Evolutionary conservation across 179 eudicot genomes (phyloP).

Genomic region (Nepenthes alata): DNA sequence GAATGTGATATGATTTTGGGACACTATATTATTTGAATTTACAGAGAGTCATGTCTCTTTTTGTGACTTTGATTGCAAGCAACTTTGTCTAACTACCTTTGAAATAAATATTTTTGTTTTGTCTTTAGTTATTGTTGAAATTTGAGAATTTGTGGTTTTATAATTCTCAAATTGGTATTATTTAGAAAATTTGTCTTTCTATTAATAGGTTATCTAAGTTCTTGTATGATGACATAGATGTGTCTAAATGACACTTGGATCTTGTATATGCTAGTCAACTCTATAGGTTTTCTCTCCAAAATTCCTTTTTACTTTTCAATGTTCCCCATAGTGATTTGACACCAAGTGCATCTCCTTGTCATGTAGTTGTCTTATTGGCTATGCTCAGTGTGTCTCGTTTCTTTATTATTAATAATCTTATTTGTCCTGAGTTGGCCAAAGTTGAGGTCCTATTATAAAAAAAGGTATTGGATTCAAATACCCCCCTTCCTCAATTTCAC

Average conservation of each 20-base stretch:
- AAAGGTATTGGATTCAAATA: background rate
- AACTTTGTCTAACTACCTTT: background rate
- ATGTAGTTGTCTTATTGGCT: conserved; percentile 8
- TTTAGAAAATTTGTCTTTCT: conserved; percentile 12
- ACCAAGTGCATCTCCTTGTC: background rate
- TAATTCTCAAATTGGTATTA: background rate
- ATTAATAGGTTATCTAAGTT: conserved; percentile 22
- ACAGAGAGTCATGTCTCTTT: background rate
- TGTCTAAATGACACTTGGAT: conserved; percentile 16
- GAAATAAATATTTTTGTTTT: background rate
- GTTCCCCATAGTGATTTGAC: background rate
- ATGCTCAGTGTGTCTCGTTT: conserved; percentile 5
- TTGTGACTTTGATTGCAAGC: background rate
- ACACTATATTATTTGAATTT: background rate
- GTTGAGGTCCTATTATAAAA: background rate
- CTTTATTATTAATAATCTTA: conserved; percentile 1
- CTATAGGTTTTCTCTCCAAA: conserved; percentile 5
- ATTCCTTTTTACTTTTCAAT: background rate
- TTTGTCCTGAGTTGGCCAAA: background rate
- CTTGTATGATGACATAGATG: conserved; percentile 19
- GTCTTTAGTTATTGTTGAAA: background rate
- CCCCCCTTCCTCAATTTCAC: background rate
- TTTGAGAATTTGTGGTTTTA: background rate
- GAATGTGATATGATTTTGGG: too few species aligned
- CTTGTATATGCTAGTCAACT: conserved; percentile 16